A percentile compares a stretch with the other conserved stretches of the same genome.
Conservation (phyloP, 108 stramenopile genomes). For the Asterionellopsis glacialis region DNA sequence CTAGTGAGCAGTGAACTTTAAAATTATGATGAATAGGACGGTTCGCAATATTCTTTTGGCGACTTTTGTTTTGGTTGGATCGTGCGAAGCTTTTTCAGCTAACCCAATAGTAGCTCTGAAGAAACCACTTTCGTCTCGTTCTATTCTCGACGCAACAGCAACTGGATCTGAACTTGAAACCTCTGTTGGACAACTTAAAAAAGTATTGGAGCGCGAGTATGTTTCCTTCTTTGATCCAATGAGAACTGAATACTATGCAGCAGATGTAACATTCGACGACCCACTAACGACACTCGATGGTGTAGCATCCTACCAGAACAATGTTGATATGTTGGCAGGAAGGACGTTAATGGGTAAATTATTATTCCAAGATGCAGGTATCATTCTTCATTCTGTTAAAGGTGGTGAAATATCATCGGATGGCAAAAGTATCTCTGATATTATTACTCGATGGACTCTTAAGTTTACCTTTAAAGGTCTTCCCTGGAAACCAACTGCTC, state of each 20-base stretch:
- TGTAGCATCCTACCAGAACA: constrained; percentile 77
- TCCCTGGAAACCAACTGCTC: constrained; percentile 89
- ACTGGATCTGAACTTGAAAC: background rate
- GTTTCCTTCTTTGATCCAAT: constrained; percentile 91
- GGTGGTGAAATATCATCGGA: constrained; percentile 55
- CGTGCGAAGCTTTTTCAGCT: too few species aligned
- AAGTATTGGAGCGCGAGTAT: constrained; percentile 79
- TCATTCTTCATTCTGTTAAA: constrained; percentile 78
- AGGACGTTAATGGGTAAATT: constrained; percentile 79
- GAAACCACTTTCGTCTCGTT: background rate
- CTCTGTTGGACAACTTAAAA: constrained; percentile 47
- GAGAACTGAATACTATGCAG: constrained; percentile 76
- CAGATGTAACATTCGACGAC: constrained; percentile 76
- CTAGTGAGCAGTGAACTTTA: too few species aligned
- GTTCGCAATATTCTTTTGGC: too few species aligned
- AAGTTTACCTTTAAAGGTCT: constrained; percentile 72
- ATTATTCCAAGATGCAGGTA: constrained; percentile 87
- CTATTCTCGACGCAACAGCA: background rate
- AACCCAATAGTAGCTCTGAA: too few species aligned
- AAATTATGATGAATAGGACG: too few species aligned
- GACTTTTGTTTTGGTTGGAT: too few species aligned
- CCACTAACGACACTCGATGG: constrained; percentile 84
- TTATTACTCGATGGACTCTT: constrained; percentile 91
- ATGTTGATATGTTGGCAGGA: constrained; percentile 92
- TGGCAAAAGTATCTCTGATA: constrained; percentile 33